Base-by-base conservation (phyloP, 202 grass and related monocot species). In the Hordeum pubiflorum region DNA sequence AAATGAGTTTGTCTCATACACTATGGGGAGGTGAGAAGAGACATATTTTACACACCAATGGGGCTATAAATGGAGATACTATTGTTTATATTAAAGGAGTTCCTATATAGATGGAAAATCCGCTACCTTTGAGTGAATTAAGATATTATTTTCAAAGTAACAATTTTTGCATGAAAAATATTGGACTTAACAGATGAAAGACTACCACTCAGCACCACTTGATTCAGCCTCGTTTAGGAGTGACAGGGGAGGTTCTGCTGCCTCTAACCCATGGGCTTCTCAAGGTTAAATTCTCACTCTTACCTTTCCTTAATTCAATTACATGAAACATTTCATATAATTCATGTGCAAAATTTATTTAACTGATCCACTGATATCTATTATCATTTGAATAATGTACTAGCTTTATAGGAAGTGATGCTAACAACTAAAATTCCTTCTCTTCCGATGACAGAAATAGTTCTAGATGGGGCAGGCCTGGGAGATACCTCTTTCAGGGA, bases 141-240 rank as follows among this genome's bases (percentile, higher is more conserved):
- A 86, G 18, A 27, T 74, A 24, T 5, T 33, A 43, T 59, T 46
- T 72, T 76, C 29, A 24, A 18, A 36, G 39, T 21, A n/a, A 56
- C 8, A 82, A 12, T 52, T 23, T 9, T 86, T 36, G n/a, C 21
- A 73, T 58, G 27, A 20, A 56, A 57, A 85, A 27, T 32, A 33
- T 78, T 79, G 50, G 17, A 21, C 9, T 40, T 68, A 33, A 32
- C 74, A 98, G 95, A 98, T 98, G 90, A 94, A 94, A 76, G 79
- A 93, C 29, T 98, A 89, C 75, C 92, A 98, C 31, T 98, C 95
- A 6, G 95, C 88, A 18, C 92, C 95, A 10, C 58, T 98, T 58
- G 81, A 86, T 21, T 78, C 89, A 0, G 20, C 48, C 43, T 78
- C 88, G 17, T 82, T 70, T 62, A 83, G 78, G 21, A 73, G 72